These are phyloP conservation scores for Acacia acuminata DNA, from an alignment of 306 rosid genomes.

Conservation along the genomic window DNA sequence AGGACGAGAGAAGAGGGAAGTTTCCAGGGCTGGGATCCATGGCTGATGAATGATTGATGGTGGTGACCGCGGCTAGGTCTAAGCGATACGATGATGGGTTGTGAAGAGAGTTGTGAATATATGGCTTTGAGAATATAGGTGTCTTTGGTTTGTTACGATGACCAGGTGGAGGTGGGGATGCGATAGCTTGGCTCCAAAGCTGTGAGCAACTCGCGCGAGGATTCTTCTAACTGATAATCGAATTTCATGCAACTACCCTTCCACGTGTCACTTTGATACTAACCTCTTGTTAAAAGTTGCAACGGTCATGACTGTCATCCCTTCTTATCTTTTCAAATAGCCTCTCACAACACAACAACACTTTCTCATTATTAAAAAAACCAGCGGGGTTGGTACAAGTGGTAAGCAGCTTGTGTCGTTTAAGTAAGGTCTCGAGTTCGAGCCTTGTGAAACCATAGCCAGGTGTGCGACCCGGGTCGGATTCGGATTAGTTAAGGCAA, in stretches of 20 bases:
- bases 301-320: not conserved
- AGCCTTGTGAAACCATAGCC: too few species aligned
- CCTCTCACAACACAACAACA: not conserved
- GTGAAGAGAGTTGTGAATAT: not conserved
- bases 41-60: not conserved
- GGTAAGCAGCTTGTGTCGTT: too few species aligned
- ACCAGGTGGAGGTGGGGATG: too few species aligned
- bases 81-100: not conserved
- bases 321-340: not conserved
- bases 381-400: too few species aligned
- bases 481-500: too few species aligned
- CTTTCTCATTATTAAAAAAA: not conserved
- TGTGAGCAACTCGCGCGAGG: not conserved
- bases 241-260: not conserved
- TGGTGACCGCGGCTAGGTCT: not conserved
- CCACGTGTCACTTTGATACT: not conserved
- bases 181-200: not conserved
- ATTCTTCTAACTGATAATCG: not conserved
- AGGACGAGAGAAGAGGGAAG: constrained; percentile 84
- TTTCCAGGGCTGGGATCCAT: constrained; percentile 87
- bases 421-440: too few species aligned
- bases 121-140: not conserved
- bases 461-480: too few species aligned
- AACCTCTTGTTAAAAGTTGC: not conserved
- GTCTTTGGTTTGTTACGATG: not conserved